Percentiles rank a stretch among this genome's conserved stretches.
Evolutionary conservation across 176 grass and related monocot genomes (phyloP).

Genomic region (Musa acuminata): DNA sequence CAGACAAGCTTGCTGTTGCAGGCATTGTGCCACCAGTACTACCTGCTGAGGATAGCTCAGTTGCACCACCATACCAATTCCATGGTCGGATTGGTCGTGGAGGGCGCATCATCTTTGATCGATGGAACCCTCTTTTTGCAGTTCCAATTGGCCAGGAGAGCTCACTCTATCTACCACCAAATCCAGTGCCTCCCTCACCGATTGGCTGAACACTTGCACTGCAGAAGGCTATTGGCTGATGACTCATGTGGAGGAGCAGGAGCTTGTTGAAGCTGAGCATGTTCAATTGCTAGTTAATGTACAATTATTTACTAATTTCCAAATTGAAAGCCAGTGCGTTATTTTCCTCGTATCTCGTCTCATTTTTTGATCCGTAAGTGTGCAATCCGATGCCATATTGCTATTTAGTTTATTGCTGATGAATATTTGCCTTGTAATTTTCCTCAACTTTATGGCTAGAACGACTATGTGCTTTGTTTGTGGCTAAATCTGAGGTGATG

Average conservation of each 20-base stretch:
- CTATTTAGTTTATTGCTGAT: too few species aligned
- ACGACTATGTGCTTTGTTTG: too few species aligned
- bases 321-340: neutral
- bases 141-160: slow-evolving; percentile 46
- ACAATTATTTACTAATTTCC: neutral
- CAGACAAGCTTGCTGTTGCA: slow-evolving; percentile 46
- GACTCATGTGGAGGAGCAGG: neutral
- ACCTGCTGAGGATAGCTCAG: slow-evolving; percentile 44
- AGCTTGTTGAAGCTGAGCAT: neutral
- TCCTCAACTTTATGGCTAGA: too few species aligned
- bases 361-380: neutral
- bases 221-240: neutral
- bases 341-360: neutral
- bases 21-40: slow-evolving; percentile 48
- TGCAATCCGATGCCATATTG: neutral
- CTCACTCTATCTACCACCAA: slow-evolving; percentile 26
- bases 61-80: slow-evolving; percentile 38
- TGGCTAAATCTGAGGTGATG: too few species aligned
- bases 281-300: neutral
- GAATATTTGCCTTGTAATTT: too few species aligned
- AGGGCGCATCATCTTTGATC: slow-evolving; percentile 88
- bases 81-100: slow-evolving; percentile 81
- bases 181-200: slow-evolving; percentile 31
- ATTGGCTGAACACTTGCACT: slow-evolving; percentile 27
- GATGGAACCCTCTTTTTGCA: slow-evolving; percentile 53